Base-by-base conservation (phyloP, 352 stramenopile species). In the Phytopythium montanum region DNA sequence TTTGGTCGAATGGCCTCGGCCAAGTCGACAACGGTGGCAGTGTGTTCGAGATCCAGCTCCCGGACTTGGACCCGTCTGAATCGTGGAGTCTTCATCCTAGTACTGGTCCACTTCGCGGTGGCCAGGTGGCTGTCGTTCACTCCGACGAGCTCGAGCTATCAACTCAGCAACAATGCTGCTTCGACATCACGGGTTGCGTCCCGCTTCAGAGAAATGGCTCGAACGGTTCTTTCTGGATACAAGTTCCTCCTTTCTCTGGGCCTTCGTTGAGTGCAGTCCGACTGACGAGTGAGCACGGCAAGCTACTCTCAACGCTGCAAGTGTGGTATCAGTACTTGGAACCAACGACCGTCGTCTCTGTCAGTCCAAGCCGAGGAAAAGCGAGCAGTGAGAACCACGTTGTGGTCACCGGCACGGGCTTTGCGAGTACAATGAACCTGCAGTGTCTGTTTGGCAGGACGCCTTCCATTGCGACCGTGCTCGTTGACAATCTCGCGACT, bases 251-350 rank as follows among this genome's bases (percentile, higher is more conserved):
- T 18, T 50, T 66, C 13, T 56, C 60, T 54, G 36, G 29, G 5
- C 58, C 59, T 39, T 62, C 67, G n/a, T 23, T 73, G 16, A 54
- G 68, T 3, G n/a, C 62, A 9, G 64, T 79, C 6, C 46, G 48
- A n/a, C 49, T 81, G 6, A 31, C 55, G 23, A 18, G 62, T 19
- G 41, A 55, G 0, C 5, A 58, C 34, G 62, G 44, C 7, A 2
- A 25, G 4, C 8, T 16, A 5, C 1, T 69, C 33, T 56, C 52
- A 26, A 9, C 56, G 7, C 59, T 66, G 45, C 66, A 44, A 14
- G 60, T 46, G n/a, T 81, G 72, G 72, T 81, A 79, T 55, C 65
- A 62, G 44, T 76, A 80, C 38, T 44, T 66, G 12, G 34, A 42
- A 25, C 18, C 61, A 31, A 66, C 74, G 10, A 65, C 60, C 7